These are phyloP conservation scores for Lanzia echinophila DNA, from an alignment of 2,329 filamentous ascomycete genomes.

Conservation along the genomic window DNA sequence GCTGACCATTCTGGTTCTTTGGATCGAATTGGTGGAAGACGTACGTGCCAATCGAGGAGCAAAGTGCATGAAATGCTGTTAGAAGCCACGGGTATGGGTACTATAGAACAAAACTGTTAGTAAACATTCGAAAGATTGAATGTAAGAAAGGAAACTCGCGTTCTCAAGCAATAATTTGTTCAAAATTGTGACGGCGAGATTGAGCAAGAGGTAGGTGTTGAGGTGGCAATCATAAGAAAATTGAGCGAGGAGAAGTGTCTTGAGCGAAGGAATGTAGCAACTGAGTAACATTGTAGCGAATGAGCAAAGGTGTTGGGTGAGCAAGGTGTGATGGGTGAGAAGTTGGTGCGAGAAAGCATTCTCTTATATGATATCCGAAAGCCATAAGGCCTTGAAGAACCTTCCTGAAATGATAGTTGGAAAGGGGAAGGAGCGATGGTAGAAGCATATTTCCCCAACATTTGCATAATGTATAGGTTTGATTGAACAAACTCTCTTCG, in stretches of 20 bases:
- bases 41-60: slow-evolving; percentile 50
- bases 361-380: no score
- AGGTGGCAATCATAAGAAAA: not conserved
- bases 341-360: no score
- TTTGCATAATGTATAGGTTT: no score
- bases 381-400: no score
- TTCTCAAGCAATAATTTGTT: not conserved
- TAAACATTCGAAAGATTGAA: not conserved
- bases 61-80: slow-evolving; percentile 51
- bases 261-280: not conserved
- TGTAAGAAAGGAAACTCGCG: not conserved
- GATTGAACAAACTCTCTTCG: no score
- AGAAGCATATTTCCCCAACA: no score
- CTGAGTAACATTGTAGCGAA: not conserved
- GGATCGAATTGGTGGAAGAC: slow-evolving; percentile 46
- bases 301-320: not conserved
- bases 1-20: slow-evolving; percentile 40
- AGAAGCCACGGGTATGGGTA: slow-evolving; percentile 56
- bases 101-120: slow-evolving; percentile 28
- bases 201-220: not conserved
- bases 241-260: not conserved
- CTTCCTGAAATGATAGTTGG: no score
- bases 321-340: not conserved
- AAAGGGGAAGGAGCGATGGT: no score
- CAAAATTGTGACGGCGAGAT: not conserved